phyloP scores from a whole-genome alignment of 805 yeast genomes.

The Pichia kluyveri region DNA sequence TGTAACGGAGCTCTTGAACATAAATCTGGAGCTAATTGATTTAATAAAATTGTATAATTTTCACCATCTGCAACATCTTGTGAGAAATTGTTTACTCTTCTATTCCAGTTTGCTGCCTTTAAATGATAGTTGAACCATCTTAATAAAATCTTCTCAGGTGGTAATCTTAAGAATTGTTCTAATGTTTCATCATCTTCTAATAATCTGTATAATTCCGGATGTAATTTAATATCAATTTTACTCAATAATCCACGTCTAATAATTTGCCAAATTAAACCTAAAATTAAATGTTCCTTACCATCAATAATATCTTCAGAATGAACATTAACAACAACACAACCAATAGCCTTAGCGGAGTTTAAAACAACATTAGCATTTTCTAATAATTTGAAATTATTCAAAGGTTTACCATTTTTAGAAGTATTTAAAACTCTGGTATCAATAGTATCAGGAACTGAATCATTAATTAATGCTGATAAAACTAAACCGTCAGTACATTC shows the following conservation, averaged over 20 bases:
- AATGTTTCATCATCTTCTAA: slow-evolving; percentile 94
- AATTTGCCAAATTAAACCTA: slow-evolving; percentile 95
- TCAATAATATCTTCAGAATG: slow-evolving; percentile 91
- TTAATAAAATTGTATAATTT: slow-evolving; percentile 79
- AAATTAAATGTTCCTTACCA: slow-evolving; percentile 84
- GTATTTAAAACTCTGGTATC: slow-evolving; percentile 93
- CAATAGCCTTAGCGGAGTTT: slow-evolving; percentile 98
- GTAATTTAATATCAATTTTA: slow-evolving; percentile 91
- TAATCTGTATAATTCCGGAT: slow-evolving; percentile 91
- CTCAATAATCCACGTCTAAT: slow-evolving; percentile 91
- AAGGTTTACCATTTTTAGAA: slow-evolving; percentile 69
- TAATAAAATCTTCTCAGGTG: slow-evolving; percentile 93
- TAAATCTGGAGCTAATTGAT: slow-evolving; percentile 76
- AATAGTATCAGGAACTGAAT: slow-evolving; percentile 96
- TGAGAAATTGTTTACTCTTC: slow-evolving; percentile 81
- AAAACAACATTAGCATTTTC: slow-evolving; percentile 97
- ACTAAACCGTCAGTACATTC: slow-evolving; percentile 95
- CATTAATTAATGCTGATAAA: slow-evolving; percentile 87
- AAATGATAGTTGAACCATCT: slow-evolving; percentile 98
- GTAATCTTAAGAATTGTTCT: slow-evolving; percentile 91
- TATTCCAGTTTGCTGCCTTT: slow-evolving; percentile 82
- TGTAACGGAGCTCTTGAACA: slow-evolving; percentile 82
- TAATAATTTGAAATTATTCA: slow-evolving; percentile 90
- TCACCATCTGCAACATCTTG: slow-evolving; percentile 91
- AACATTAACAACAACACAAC: slow-evolving; percentile 95